Base-by-base conservation (phyloP, 2,329 filamentous ascomycete genomes). In the Aspergillus glaucus region DNA sequence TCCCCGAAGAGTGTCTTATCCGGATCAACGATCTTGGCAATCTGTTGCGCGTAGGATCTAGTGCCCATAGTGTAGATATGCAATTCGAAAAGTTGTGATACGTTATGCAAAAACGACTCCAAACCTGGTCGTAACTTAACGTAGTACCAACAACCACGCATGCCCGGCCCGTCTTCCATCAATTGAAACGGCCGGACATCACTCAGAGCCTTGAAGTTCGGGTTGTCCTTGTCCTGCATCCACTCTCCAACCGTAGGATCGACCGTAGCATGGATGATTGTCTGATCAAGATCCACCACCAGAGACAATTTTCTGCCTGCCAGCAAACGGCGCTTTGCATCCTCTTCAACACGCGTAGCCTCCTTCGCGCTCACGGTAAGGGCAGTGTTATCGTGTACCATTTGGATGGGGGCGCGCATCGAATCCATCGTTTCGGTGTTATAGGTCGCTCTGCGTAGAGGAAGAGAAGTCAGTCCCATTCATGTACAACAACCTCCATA, bases 1-100 rank as follows among this genome's bases (percentile, higher is more conserved):
- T 96, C 91, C 36, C 88, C 92, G 66, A 98, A 98, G 8, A 95
- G 82, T 64, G 86, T 91, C 55, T 85, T 82, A 30, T 92, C 84
- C 0, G 92, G 92, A 62, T 98, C 93, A 53, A 98, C 87, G 54
- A 98, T 92, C 58, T 87, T 86, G 34, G 90, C 90, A 59, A 98
- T 94, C 52, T 88, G 86, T 58, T 91, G 79, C 8, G 93, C 93
- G 65, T 98, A 98, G n/a, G 92, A 88, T 55, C 93, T 82, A 19
- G 93, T 98, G 49, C 92, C 93, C 93, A 98, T 98, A 40, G 93
- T 98, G 74, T 98, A 98, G 54, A 98, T 92, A 67, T 98, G 93
- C 62, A 97, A 77, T 72, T 98, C 93, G 71, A 93, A 98, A 61
- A 93, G 75, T 61, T 84, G 79, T 1, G 89, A 82, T 43, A 96